phyloP scores from a whole-genome alignment of 1,284 basidiomycete genomes.

The Tilletiaria anomala region DNA sequence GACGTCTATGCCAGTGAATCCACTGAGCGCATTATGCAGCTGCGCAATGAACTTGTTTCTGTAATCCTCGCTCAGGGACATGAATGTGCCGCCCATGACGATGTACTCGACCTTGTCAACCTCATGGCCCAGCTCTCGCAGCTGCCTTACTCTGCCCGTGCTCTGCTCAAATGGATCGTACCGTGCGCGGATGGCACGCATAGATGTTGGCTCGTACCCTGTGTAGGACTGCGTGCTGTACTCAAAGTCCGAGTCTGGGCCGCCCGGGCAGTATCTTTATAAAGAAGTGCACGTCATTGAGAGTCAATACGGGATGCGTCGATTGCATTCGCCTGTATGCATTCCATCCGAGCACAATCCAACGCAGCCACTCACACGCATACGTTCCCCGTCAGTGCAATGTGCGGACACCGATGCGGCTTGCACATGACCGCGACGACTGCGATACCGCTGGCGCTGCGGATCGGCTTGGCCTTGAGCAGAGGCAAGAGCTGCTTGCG shows the following conservation, averaged over 20 bases:
- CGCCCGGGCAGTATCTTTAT: conserved; percentile 77
- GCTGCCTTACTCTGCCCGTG: conserved; percentile 80
- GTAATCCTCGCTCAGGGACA: conserved; percentile 97
- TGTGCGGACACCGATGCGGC: conserved; percentile 97
- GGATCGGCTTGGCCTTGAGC: conserved; percentile 80
- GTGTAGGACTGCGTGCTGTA: conserved; percentile 96
- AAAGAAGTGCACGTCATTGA: not conserved
- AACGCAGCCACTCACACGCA: conserved; percentile 53
- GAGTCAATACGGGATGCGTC: not conserved
- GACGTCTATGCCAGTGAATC: conserved; percentile 74
- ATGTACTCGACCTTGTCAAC: conserved; percentile 99
- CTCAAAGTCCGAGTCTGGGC: conserved; percentile 98
- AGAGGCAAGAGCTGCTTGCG: conserved; percentile 80
- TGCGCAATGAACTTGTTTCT: conserved; percentile 86
- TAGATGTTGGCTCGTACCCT: conserved; percentile 92
- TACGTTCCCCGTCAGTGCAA: conserved; percentile 99
- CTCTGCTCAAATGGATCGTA: conserved; percentile 99
- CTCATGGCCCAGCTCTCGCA: conserved; percentile 83
- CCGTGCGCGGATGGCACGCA: conserved; percentile 92
- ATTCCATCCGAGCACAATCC: not conserved
- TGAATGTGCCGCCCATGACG: conserved; percentile 98
- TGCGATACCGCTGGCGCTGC: conserved; percentile 95
- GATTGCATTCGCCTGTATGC: too few species aligned
- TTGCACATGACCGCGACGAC: conserved; percentile 99
- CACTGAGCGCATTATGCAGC: conserved; percentile 89